Evolutionary conservation across 768 basidiomycete genomes (phyloP).

Genomic region (Amanita rubescens): DNA sequence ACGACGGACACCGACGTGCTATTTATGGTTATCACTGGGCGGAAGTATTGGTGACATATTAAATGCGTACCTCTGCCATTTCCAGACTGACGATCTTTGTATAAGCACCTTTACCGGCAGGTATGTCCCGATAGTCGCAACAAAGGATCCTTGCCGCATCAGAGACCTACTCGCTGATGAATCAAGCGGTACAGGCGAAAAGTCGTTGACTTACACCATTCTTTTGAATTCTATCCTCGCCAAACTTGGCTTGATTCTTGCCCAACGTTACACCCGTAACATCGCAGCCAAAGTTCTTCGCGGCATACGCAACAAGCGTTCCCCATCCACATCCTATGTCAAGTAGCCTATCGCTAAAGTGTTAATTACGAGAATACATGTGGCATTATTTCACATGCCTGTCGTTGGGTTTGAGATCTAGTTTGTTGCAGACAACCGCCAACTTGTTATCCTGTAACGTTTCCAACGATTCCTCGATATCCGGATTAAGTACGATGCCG

Average conservation of each 20-base stretch:
- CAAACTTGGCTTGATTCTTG: conserved; percentile 88
- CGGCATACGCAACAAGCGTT: conserved; percentile 87
- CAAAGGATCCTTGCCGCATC: conserved; percentile 86
- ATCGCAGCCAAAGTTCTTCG: conserved; percentile 96
- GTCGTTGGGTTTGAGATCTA: conserved; percentile 83
- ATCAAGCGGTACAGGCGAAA: not conserved
- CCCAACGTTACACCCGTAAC: conserved; percentile 93
- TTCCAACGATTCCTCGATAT: conserved; percentile 76
- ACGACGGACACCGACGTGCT: conserved; percentile 91
- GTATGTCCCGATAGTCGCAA: conserved; percentile 89
- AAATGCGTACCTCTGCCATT: conserved; percentile 80
- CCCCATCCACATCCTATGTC: conserved; percentile 97
- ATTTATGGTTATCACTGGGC: conserved; percentile 17
- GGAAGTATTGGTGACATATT: not conserved
- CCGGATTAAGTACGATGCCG: conserved; percentile 71
- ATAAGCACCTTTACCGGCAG: conserved; percentile 64
- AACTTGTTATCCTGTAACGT: conserved; percentile 98
- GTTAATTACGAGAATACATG: not conserved
- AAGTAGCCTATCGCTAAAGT: conserved; percentile 39
- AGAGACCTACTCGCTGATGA: conserved; percentile 16
- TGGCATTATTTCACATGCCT: conserved; percentile 24
- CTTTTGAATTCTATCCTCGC: conserved; percentile 75
- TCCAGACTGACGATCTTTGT: conserved; percentile 95
- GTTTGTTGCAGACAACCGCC: conserved; percentile 89
- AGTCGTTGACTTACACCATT: conserved; percentile 51